Conservation (phyloP, 495 filamentous ascomycete genomes). For the Aspergillus heteromorphus region DNA sequence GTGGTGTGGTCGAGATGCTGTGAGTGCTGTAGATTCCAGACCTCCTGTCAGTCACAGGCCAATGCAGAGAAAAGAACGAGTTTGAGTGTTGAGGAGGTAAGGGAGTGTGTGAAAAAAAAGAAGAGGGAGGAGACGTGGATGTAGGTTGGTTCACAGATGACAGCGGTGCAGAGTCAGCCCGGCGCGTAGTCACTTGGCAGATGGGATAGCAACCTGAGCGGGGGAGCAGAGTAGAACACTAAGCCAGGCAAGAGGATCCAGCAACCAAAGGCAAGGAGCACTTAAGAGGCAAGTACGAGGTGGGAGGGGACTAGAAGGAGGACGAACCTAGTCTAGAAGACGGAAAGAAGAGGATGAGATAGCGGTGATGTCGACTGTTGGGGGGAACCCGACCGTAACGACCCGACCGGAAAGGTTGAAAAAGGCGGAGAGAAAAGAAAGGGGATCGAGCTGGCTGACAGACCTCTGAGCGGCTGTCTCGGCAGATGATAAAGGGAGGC, state of each 20-base stretch:
- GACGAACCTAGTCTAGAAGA: slow-evolving; percentile 12
- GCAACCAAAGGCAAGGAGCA: background rate
- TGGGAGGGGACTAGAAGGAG: slow-evolving; percentile 3
- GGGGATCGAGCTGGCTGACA: slow-evolving; percentile 19
- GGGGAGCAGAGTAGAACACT: slow-evolving; percentile 7
- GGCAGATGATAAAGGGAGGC: slow-evolving; percentile 1
- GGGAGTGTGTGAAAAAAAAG: slow-evolving; percentile 9
- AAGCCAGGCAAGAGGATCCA: slow-evolving; percentile 3
- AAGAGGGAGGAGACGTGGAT: slow-evolving; percentile 11
- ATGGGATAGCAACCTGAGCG: slow-evolving; percentile 15
- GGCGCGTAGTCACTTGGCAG: background rate
- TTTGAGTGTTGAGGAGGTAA: slow-evolving; percentile 12
- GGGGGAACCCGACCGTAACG: slow-evolving; percentile 16
- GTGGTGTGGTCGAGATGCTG: slow-evolving; percentile 33
- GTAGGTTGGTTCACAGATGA: background rate
- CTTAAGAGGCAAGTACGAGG: background rate
- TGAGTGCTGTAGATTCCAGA: slow-evolving; percentile 4
- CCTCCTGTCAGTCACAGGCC: background rate
- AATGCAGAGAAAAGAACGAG: slow-evolving; percentile 12
- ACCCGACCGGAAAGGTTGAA: slow-evolving; percentile 20
- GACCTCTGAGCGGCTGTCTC: slow-evolving; percentile 10
- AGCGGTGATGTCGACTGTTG: slow-evolving; percentile 23
- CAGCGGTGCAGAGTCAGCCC: background rate
- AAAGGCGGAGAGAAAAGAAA: slow-evolving; percentile 25
- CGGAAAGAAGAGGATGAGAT: slow-evolving; percentile 16